Base-by-base conservation (phyloP, 257 asterid genomes). In the Solanum bulbocastanum region DNA sequence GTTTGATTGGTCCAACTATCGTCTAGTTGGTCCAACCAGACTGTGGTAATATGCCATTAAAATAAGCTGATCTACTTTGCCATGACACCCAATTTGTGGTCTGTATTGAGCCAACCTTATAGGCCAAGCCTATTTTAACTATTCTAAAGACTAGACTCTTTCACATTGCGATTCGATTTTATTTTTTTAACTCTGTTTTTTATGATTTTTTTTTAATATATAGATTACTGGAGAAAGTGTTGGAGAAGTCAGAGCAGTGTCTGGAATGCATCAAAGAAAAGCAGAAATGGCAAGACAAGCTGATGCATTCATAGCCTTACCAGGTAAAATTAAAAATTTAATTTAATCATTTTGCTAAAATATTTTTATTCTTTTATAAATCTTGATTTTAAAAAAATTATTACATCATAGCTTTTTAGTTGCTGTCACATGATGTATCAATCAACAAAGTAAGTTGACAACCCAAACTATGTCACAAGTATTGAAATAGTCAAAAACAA, bases 201-300 rank as follows among this genome's bases (percentile, higher is more conserved):
- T 11, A n/a, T 76, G 27, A 8, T 37, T 3, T 4, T 23, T 75
- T 74, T 2, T 0, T 0, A 56, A 56, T 42, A 75, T n/a, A 86
- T 93, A 96, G 99, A 95, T 96, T 16, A 96, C 98, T 27, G 99
- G 99, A 81, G 99, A 94, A 89, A 93, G 95, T 5, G 93, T 96
- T 8, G 99, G 99, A 88, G 99, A 96, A 91, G 99, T 96, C 81
- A 94, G 94, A 87, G 95, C 98, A 2, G 99, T 96, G 60, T 90
- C 98, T 6, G 96, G 94, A 8, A 96, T 96, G 99, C 99, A 96
- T 73, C 99, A 96, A 83, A 94, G 99, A 44, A 96, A 96, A 42
- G 99, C 99, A 81, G 99, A 96, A 93, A 96, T 96, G 99, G 98
- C 98, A 72, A 94, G 96, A 60, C 98, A 94, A 89, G 98, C 99